phyloP scores from a whole-genome alignment of 1,284 basidiomycete species.

The Rugosomyces carneus region DNA sequence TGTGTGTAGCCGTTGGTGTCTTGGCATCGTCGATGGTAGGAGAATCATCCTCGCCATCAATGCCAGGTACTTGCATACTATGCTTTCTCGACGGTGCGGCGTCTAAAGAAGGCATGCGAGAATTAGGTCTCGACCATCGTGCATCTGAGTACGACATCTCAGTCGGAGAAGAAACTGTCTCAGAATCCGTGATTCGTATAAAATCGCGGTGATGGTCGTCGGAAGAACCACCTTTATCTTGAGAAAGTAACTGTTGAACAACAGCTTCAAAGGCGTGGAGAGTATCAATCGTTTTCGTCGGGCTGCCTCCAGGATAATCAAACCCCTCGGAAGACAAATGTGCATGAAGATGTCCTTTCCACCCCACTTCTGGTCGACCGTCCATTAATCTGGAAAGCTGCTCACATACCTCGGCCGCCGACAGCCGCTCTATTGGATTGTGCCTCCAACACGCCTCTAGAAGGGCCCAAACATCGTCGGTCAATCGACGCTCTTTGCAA shows the following conservation, averaged over 20 bases:
- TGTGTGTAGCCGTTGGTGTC: background rate
- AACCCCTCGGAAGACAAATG: background rate
- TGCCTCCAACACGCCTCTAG: conserved; percentile 4
- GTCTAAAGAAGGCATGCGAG: conserved; percentile 1
- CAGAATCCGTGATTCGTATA: background rate
- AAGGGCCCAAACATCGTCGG: conserved; percentile 3
- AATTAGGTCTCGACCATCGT: background rate
- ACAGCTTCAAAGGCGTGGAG: background rate
- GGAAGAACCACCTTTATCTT: background rate
- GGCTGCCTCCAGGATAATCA: background rate
- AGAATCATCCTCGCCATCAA: background rate
- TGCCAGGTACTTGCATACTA: background rate
- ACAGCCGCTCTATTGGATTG: background rate
- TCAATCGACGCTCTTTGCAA: conserved; percentile 1
- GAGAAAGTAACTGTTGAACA: background rate
- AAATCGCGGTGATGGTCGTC: background rate
- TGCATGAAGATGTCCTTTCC: background rate
- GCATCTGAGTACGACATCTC: background rate
- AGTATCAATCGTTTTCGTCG: background rate
- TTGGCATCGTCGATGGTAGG: background rate
- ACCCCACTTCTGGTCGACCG: background rate
- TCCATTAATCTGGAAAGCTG: background rate
- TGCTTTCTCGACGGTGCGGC: background rate
- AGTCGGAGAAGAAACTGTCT: background rate
- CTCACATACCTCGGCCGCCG: background rate